phyloP scores from a whole-genome alignment of 176 grass and related monocot genomes.

The Alloteropsis semialata region DNA sequence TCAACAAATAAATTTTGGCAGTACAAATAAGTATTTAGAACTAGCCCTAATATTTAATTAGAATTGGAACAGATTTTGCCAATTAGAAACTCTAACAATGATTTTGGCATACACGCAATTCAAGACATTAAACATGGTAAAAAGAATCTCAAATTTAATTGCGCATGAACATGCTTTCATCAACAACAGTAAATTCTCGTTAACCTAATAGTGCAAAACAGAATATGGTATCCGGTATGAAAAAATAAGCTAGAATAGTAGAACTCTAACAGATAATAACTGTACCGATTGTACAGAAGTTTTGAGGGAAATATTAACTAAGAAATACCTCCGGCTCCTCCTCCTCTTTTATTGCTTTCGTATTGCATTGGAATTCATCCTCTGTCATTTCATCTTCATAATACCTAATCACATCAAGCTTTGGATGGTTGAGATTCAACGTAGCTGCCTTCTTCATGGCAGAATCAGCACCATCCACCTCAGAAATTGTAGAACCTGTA shows the following conservation, averaged over 20 bases:
- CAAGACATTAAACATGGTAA: too few relatives aligned
- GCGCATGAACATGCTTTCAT: neutral
- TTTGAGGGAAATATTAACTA: neutral
- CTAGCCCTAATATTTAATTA: neutral
- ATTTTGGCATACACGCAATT: too few relatives aligned
- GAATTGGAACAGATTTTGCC: neutral
- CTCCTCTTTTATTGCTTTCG: neutral
- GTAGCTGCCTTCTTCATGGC: neutral
- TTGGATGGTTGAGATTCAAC: neutral
- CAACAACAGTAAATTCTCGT: neutral
- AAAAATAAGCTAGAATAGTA: neutral
- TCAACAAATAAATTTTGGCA: neutral
- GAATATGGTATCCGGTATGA: too few relatives aligned
- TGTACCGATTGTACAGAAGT: too few relatives aligned
- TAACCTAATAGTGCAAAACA: neutral
- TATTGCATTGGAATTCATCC: neutral
- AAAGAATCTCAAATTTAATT: too few relatives aligned
- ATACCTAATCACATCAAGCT: neutral
- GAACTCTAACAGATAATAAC: too few relatives aligned
- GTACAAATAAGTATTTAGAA: neutral
- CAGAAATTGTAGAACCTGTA: neutral
- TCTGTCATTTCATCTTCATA: neutral
- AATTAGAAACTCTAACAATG: neutral
- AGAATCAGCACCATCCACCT: neutral
- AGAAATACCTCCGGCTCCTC: neutral